Percentiles rank a stretch among this genome's conserved stretches.
phyloP scores from a whole-genome alignment of 1,139 yeast genomes.

The Oligophagozyma castellii region DNA sequence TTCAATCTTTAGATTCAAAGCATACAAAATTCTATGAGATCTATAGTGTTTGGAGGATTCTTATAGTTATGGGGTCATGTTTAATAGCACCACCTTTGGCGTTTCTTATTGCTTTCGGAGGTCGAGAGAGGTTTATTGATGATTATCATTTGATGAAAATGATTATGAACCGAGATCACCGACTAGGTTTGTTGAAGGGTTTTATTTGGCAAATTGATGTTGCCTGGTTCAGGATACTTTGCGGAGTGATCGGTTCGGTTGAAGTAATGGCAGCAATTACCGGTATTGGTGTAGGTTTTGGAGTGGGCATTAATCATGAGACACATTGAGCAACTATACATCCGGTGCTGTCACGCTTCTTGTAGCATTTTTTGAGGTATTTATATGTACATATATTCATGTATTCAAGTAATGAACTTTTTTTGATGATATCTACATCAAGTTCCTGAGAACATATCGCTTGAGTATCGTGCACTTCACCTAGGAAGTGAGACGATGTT shows the following conservation, averaged over 20 bases:
- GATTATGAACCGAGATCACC: constrained; percentile 12
- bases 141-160: constrained; percentile 12
- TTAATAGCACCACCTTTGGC: constrained; percentile 14
- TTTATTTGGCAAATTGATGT: constrained; percentile 18
- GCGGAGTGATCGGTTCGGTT: constrained; percentile 10
- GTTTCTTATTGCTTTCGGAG: constrained; percentile 14
- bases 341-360: no score
- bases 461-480: no score
- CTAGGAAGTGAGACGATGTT: no score
- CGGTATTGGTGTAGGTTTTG: constrained; percentile 25
- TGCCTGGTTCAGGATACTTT: constrained; percentile 12
- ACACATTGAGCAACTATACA: no score
- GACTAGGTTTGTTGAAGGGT: constrained; percentile 13
- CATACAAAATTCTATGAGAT: constrained; percentile 7
- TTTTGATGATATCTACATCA: no score
- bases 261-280: constrained; percentile 14
- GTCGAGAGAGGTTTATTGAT: constrained; percentile 4
- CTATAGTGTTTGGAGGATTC: constrained; percentile 11
- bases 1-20: constrained; percentile 11
- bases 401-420: no score
- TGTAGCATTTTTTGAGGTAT: constrained; percentile 1
- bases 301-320: constrained; percentile 27
- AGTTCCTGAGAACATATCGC: no score
- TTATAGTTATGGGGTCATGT: constrained; percentile 8
- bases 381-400: not conserved